Evolutionary conservation across 2,329 filamentous ascomycete genomes (phyloP), one percentile per base, ranked within the genome.

Genomic region (Fusarium napiforme): DNA sequence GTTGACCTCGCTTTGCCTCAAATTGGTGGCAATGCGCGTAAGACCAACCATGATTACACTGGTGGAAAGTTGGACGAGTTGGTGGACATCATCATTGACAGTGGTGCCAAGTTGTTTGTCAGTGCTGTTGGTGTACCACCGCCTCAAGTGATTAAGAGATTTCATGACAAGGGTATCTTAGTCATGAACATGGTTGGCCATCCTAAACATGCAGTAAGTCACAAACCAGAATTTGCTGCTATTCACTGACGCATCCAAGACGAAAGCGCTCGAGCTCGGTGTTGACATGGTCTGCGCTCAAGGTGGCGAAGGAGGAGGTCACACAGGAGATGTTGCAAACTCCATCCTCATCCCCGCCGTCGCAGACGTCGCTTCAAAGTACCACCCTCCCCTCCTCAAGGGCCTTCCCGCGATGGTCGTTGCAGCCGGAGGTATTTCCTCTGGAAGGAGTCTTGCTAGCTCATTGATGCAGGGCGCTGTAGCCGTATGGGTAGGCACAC

Each of bases 121-220:
- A 91, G 88, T 59, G 96, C 96, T 3, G 95, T 98, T 1, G 96
- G 96, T 14, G 92, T 98, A 28, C 96, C 96, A 21, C 94, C 95
- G 0, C 85, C 85, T 50, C 82, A 85, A 64, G 90, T 95, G 9
- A 92, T 98, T 64, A 90, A 93, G 75, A 85, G 90, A 50, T 86
- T 98, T 49, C 96, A 98, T 79, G 87, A 87, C 14, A 92, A 93
- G 0, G 93, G 93, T 0, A 93, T 98, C 45, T 80, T 97, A 67
- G 87, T 98, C 40, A 98, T 98, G 95, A 98, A 98, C 82, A 98
- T 98, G 95, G 95, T 98, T 26, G 96, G 96, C 0, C 93, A 95
- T 77, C 95, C 96, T 4, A 94, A 93, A 81, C 96, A 98, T 81
- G 95, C 95, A 2, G 89, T 92, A 66, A 67, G 76, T 49, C 11